phyloP scores from a whole-genome alignment of 208 protist species.

The Crithidia mellificae region DNA sequence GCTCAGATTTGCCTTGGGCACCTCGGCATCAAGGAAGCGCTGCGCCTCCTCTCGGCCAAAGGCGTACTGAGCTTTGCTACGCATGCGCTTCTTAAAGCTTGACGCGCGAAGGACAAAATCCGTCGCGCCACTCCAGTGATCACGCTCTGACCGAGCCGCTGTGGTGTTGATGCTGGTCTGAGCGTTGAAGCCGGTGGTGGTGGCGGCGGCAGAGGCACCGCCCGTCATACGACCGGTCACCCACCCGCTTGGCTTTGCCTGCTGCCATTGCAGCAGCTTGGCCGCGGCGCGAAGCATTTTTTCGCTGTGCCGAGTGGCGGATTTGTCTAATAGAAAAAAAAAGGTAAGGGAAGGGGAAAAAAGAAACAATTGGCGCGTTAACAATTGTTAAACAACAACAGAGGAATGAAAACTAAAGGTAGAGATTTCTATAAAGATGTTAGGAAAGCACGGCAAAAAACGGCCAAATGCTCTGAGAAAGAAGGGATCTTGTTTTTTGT shows the following conservation, averaged over 20 bases:
- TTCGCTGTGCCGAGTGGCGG: too few relatives aligned
- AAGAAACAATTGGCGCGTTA: too few relatives aligned
- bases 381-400: too few relatives aligned
- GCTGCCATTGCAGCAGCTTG: constrained; percentile 12
- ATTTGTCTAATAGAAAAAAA: neutral
- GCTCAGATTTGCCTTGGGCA: constrained; percentile 57
- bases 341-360: too few relatives aligned
- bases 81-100: constrained; percentile 62
- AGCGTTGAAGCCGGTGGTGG: neutral
- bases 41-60: constrained; percentile 73
- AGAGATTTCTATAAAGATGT: too few relatives aligned
- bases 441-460: too few relatives aligned
- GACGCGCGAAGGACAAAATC: constrained; percentile 57
- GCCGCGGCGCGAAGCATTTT: constrained; percentile 4
- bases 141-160: neutral
- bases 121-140: constrained; percentile 1
- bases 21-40: constrained; percentile 79
- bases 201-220: too few relatives aligned
- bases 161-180: too few relatives aligned
- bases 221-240: neutral
- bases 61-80: constrained; percentile 59
- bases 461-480: too few relatives aligned
- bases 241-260: constrained; percentile 5
- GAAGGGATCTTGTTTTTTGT: too few relatives aligned
- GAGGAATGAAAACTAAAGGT: too few relatives aligned